These are phyloP conservation scores for Lasiodiplodia hormozganensis DNA, from an alignment of 2,329 filamentous ascomycete genomes.

Conservation along the genomic window DNA sequence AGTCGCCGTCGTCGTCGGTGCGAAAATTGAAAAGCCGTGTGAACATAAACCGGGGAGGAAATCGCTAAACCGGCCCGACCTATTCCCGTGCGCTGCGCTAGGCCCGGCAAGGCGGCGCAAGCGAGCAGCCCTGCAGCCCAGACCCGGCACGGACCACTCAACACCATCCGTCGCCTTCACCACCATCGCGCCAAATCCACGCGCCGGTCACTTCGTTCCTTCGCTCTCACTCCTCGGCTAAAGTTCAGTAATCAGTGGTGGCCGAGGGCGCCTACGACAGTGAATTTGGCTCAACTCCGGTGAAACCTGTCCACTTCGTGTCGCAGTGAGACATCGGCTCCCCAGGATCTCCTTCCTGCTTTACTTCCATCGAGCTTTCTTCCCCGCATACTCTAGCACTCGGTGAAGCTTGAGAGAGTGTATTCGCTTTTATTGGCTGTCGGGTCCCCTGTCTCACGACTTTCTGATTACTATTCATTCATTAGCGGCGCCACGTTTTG, in stretches of 20 bases:
- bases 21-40: constrained; percentile 17
- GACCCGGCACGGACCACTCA: not conserved
- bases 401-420: not conserved
- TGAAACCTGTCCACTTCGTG: not conserved
- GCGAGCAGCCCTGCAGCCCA: constrained; percentile 11
- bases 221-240: not conserved
- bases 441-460: too few relatives aligned
- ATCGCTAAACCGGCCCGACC: constrained; percentile 23
- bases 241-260: not conserved
- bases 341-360: not conserved
- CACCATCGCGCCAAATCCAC: not conserved
- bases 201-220: not conserved
- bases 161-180: not conserved
- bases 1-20: constrained; percentile 24
- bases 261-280: not conserved
- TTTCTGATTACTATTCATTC: constrained; percentile 1
- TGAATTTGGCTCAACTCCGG: not conserved
- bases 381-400: not conserved
- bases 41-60: not conserved
- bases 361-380: not conserved
- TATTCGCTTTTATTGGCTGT: too few relatives aligned
- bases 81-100: constrained; percentile 20
- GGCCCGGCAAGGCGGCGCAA: not conserved
- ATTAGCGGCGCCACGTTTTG: not conserved
- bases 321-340: not conserved